Evolutionary conservation across 2,329 filamentous ascomycete genomes (phyloP).

Genomic region (Pestalotiopsis sp.): DNA sequence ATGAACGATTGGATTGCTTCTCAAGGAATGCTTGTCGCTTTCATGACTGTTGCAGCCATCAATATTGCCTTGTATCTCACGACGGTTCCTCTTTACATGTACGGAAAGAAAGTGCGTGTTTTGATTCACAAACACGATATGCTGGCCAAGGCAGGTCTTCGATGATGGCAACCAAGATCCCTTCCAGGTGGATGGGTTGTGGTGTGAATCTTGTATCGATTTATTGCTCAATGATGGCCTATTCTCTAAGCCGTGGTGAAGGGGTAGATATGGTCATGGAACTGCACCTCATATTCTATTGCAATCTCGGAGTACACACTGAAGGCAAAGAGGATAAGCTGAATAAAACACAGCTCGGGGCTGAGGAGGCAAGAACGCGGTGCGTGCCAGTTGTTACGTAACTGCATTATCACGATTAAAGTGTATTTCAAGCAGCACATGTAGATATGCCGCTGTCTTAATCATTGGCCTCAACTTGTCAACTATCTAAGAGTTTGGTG

Average conservation of each 20-base stretch:
- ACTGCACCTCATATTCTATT: too few species aligned
- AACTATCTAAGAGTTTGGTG: neutral
- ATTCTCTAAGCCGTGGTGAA: too few species aligned
- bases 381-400: too few species aligned
- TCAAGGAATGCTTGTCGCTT: neutral
- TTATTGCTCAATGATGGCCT: too few species aligned
- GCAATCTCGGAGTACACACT: too few species aligned
- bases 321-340: too few species aligned
- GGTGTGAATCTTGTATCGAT: too few species aligned
- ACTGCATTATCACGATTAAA: too few species aligned
- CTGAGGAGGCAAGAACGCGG: too few species aligned
- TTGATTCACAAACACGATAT: neutral
- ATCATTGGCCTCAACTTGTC: neutral
- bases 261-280: too few species aligned
- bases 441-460: neutral
- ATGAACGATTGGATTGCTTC: constrained; percentile 3
- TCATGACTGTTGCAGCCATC: constrained; percentile 1
- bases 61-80: neutral
- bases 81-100: neutral
- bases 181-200: too few species aligned
- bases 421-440: neutral
- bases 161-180: neutral
- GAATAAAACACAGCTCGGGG: too few species aligned
- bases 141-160: neutral
- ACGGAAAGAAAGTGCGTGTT: neutral